Evolutionary conservation across 805 yeast species (phyloP), one percentile per base, ranked within the genome.

Genomic region (Torulaspora maleeae): DNA sequence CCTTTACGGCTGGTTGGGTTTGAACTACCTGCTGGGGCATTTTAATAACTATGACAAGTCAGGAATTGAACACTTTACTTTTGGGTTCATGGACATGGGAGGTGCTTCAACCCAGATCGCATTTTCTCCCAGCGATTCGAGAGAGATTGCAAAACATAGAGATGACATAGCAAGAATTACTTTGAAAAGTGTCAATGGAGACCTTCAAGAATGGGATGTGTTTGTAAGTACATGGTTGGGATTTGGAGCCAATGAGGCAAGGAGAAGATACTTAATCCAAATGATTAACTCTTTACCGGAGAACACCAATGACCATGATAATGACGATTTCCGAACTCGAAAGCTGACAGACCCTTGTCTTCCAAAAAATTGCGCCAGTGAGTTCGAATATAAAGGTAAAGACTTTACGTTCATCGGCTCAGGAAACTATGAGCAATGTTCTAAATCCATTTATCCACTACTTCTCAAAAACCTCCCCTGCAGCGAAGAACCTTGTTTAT

Each of bases 71-170:
- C 84, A 77, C 55, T 66, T 66, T n/a, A 80, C 95, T 0, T 82
- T 77, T 52, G 99, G 99, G 4, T 91, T 93, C 56, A 84, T 93
- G 91, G 99, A 93, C 64, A 93, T 93, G 99, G 99, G 99, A 12
- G 99, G 99, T 11, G 99, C 99, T 0, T 88, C 96, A 1, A 88
- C 96, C 0, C 99, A 93, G 61, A 78, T 93, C 17, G 95, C 98
- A 7, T 93, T 90, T 73, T 89, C 86, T 7, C 97, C 97, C 0
- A 75, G 80, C 3, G 73, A 75, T 33, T 51, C 58, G 3, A 70
- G 75, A n/a, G 89, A 87, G 49, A 65, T 83, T 6, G 66, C 62
- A 20, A 75, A 75, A 50, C 95, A 88, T 62, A 61, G 68, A 34
- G 90, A 90, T 43, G 95, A 89, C 61, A 73, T 90, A 44, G 78